phyloP scores from a whole-genome alignment of 2,329 filamentous ascomycete genomes.

The Sclerotinia trifoliorum region DNA sequence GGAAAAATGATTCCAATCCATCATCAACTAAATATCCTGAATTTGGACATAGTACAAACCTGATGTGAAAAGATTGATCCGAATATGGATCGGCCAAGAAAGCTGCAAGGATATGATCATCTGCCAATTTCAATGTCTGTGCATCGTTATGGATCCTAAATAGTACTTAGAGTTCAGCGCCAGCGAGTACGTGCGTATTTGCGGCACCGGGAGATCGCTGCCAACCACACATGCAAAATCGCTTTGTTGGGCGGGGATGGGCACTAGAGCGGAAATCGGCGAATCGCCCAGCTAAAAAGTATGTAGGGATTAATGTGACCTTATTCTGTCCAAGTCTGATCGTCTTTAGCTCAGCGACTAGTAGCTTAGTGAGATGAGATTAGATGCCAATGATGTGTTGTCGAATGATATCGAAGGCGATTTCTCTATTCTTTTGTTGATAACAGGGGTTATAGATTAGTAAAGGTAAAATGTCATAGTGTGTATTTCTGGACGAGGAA shows the following conservation, averaged over 20 bases:
- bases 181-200: slow-evolving; percentile 5
- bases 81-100: slow-evolving; percentile 9
- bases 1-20: neutral
- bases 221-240: slow-evolving; percentile 1
- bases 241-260: neutral
- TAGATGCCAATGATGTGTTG: slow-evolving; percentile 1
- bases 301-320: slow-evolving; percentile 11
- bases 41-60: neutral
- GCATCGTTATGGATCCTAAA: slow-evolving; percentile 4
- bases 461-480: neutral
- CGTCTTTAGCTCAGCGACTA: neutral
- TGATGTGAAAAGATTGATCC: neutral
- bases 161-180: neutral
- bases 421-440: neutral
- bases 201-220: slow-evolving; percentile 14
- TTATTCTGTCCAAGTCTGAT: neutral
- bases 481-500: neutral
- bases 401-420: slow-evolving; percentile 3
- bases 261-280: slow-evolving; percentile 10
- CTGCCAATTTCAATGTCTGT: slow-evolving; percentile 10
- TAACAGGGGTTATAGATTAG: neutral
- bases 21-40: neutral
- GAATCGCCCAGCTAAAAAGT: slow-evolving; percentile 1
- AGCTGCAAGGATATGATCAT: neutral
- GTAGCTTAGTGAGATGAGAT: slow-evolving; percentile 1